A percentile compares a stretch with the other conserved stretches of the same genome.
Evolutionary conservation across 1,284 basidiomycete species (phyloP).

Genomic region (Ganoderma sp.): DNA sequence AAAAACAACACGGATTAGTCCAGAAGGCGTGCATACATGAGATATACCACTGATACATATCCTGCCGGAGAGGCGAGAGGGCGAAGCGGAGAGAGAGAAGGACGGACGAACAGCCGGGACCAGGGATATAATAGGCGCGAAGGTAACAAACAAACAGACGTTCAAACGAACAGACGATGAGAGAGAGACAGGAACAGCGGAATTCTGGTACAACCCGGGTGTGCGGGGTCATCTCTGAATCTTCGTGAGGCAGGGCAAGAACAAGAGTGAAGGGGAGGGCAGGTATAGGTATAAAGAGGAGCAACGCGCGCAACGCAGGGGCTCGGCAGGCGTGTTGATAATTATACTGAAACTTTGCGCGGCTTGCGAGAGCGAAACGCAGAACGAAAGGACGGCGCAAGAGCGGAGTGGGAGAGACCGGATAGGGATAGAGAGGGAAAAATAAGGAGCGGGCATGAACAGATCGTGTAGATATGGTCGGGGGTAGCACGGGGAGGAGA

Average conservation of each 20-base stretch:
- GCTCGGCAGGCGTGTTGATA: constrained; percentile 11
- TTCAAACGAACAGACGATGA: constrained; percentile 13
- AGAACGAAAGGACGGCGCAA: background rate
- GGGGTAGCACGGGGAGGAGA: constrained; percentile 27
- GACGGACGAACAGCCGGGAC: background rate
- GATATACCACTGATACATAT: constrained; percentile 36
- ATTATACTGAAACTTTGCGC: constrained; percentile 11
- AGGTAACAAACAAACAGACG: constrained; percentile 7
- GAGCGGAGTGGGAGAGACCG: constrained; percentile 1
- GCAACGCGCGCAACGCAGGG: constrained; percentile 23
- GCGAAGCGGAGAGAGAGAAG: constrained; percentile 6
- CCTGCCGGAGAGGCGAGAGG: constrained; percentile 20
- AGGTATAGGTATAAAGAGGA: constrained; percentile 16
- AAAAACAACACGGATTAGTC: constrained; percentile 31
- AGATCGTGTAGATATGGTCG: constrained; percentile 22
- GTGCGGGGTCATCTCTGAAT: constrained; percentile 19
- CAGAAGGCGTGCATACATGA: constrained; percentile 33
- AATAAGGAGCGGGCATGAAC: constrained; percentile 19
- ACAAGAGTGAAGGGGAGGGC: constrained; percentile 28
- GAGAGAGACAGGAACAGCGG: background rate
- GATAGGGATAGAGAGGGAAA: background rate
- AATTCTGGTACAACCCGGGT: constrained; percentile 27
- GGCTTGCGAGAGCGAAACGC: background rate
- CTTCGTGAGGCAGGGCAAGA: constrained; percentile 18
- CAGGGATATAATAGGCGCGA: constrained; percentile 24